Evolutionary conservation across 129 eudicot species (phyloP), one percentile per base, ranked within the genome.

Genomic region (Gnaphalium uliginosum): DNA sequence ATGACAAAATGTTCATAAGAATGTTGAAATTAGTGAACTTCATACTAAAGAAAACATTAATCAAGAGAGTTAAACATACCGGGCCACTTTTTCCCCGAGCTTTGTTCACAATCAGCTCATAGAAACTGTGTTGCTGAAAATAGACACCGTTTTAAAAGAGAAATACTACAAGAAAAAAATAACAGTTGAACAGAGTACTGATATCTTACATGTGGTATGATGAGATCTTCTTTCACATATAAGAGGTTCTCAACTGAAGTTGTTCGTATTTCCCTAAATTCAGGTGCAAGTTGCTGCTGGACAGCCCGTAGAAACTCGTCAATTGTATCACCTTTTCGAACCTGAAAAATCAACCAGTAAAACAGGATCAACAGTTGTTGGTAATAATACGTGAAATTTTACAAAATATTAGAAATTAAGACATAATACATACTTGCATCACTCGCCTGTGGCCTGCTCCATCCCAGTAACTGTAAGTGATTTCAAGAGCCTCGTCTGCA

Each of bases 41-140:
- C 23, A 43, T 14, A 60, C 66, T 6, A 1, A 22, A 71, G 37
- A 1, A 62, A 35, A 41, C 10, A 10, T 23, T 50, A 66, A 60
- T 25, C 62, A 24, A 57, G n/a, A 56, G 66, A 37, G 69, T 3
- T 62, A 68, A 78, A 69, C 73, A 74, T 87, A 91, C 97, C 89
- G 99, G 98, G 53, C 98, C 98, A 89, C 98, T 94, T 81, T 94
- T 94, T 46, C 98, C 98, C 81, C 98, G 84, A 30, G 97, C 98
- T 88, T 93, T 90, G 93, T 90, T 90, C 62, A 90, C 86, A 73
- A 93, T 63, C 87, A 94, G 86, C 85, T 94, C 98, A 77, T 94
- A 91, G 90, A 94, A 94, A 84, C 97, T 94, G 86, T 94, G 97
- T 90, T 94, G 98, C 98, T 94, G 90, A 64, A 82, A 29, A 74